These are phyloP conservation scores for Candida sphagnicola DNA, from an alignment of 805 yeast species.

Conservation along the genomic window DNA sequence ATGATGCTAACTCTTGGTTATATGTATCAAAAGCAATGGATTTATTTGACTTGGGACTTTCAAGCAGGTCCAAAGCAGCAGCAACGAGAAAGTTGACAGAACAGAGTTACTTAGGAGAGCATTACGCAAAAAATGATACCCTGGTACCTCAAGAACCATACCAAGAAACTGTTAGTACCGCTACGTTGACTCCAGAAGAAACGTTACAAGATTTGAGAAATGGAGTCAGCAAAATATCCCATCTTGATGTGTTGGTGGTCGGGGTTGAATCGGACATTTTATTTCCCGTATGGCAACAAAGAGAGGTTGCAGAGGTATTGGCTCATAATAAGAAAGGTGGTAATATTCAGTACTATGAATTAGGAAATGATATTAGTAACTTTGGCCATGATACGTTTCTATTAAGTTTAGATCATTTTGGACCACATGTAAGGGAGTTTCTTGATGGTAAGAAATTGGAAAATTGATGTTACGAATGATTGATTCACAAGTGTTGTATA, in stretches of 20 bases:
- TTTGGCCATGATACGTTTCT: slow-evolving; percentile 93
- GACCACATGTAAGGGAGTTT: slow-evolving; percentile 68
- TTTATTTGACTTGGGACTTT: slow-evolving; percentile 70
- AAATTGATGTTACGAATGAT: too few relatives aligned
- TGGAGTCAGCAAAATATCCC: slow-evolving; percentile 62
- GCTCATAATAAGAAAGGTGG: slow-evolving; percentile 23
- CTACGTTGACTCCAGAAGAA: slow-evolving; percentile 50
- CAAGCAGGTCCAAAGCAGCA: slow-evolving; percentile 42
- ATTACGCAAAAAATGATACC: slow-evolving; percentile 6
- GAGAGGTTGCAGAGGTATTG: slow-evolving; percentile 68
- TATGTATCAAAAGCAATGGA: slow-evolving; percentile 95
- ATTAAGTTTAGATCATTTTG: slow-evolving; percentile 73
- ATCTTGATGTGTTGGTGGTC: slow-evolving; percentile 67
- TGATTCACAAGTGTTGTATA: too few relatives aligned
- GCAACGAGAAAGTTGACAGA: slow-evolving; percentile 37
- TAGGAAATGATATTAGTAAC: slow-evolving; percentile 70
- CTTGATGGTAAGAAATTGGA: too few relatives aligned
- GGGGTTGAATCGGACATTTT: slow-evolving; percentile 93
- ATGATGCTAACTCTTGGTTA: slow-evolving; percentile 84
- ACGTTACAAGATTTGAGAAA: slow-evolving; percentile 54
- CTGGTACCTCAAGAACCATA: slow-evolving; percentile 51
- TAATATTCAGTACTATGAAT: slow-evolving; percentile 59
- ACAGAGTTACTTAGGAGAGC: slow-evolving; percentile 17
- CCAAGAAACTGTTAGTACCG: slow-evolving; percentile 45
- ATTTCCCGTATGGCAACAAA: slow-evolving; percentile 94